Evolutionary conservation across 2,329 filamentous ascomycete genomes (phyloP), one percentile per base, ranked within the genome.

Genomic region (Colletotrichum abscissum): DNA sequence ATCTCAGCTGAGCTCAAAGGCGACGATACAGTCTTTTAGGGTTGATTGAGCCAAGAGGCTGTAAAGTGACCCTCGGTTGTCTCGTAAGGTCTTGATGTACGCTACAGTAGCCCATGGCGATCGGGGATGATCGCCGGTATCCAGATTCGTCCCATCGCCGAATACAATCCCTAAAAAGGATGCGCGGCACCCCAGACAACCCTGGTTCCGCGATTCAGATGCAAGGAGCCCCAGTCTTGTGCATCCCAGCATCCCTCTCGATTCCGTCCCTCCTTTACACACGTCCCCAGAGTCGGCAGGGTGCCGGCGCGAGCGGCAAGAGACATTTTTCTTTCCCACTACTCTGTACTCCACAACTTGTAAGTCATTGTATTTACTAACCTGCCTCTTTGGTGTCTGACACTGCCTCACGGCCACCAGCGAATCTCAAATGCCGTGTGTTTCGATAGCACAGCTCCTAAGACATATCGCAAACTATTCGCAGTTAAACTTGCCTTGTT

Each of bases 181-280:
- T 30, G 58, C 52, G 52, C 38, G 12, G 38, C 52, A 54, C 33
- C 38, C 38, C 19, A 30, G 52, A 63, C 30, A 38, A 52, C 62
- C 67, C 54, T 52, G 60, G 56, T 30, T 57, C 46, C 57, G 28
- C 58, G 57, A 56, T 56, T 30, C 28, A 63, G 30, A 12, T 12
- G 58, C 65, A 69, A n/a, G 69, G 69, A 33, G n/a, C 52, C 69
- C 69, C 14, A 11, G 52, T 22, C 58, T 30, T 52, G 16, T 55
- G n/a, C 3, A 30, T 30, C 59, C 42, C 16, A n/a, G 22, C 11
- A 22, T 19, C 9, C 63, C 24, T 11, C 9, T 49, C 38, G 42
- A 58, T 56, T n/a, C 46, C 28, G 26, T 26, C 16, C 24, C 35
- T 54, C 46, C 56, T 11, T 35, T 22, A 26, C 30, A 9, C 28